Conservation (phyloP, 257 asterid species). For the Penstemon newberryi region DNA sequence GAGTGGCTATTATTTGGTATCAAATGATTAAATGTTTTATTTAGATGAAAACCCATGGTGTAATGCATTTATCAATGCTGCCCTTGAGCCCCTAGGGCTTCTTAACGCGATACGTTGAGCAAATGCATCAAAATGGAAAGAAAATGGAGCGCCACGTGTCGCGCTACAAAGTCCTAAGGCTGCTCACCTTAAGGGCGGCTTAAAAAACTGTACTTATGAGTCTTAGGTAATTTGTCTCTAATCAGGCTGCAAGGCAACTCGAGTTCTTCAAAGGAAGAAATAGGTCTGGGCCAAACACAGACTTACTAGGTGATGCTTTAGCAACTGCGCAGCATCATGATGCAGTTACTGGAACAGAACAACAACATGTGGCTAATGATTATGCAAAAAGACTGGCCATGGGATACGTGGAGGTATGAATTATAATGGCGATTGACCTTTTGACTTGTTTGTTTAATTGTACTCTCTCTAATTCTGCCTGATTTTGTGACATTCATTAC, state of each 20-base stretch:
- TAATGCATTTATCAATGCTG: neutral
- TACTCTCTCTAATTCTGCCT: neutral
- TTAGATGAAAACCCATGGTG: neutral
- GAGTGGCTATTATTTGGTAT: constrained; percentile 54
- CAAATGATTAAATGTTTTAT: constrained; percentile 6
- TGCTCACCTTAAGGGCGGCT: too few species aligned
- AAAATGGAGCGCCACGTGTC: too few species aligned
- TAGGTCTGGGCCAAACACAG: constrained; percentile 33
- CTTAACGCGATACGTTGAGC: too few species aligned
- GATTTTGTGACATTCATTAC: constrained; percentile 16
- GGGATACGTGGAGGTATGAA: constrained; percentile 44
- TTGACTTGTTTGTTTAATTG: constrained; percentile 1
- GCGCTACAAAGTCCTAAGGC: too few species aligned
- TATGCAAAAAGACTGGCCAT: constrained; percentile 46
- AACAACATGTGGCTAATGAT: constrained; percentile 51
- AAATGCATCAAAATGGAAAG: too few species aligned
- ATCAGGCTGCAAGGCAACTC: constrained; percentile 50
- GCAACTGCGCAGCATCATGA: constrained; percentile 58
- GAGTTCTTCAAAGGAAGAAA: constrained; percentile 44
- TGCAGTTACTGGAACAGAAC: constrained; percentile 50
- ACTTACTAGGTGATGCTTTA: constrained; percentile 44
- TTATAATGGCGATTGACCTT: constrained; percentile 12
- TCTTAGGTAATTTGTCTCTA: constrained; percentile 5
- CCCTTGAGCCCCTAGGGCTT: too few species aligned
- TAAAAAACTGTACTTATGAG: neutral